These are phyloP conservation scores for Shiraia sp. DNA, from an alignment of 2,329 filamentous ascomycete genomes.

Conservation along the genomic window DNA sequence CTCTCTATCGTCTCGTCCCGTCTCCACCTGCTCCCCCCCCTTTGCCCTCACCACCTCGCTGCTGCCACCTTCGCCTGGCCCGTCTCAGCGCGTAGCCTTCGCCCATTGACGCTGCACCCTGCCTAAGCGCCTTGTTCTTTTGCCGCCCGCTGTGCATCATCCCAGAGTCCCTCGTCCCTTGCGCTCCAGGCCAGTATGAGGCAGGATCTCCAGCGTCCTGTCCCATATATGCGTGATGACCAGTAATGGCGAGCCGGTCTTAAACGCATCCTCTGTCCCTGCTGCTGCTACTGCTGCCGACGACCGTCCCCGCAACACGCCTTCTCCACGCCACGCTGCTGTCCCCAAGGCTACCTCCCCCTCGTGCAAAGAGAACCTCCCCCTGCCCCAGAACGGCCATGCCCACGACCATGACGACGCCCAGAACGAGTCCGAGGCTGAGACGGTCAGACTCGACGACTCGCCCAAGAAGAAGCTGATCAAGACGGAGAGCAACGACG, in stretches of 20 bases:
- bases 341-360: slow-evolving; percentile 23
- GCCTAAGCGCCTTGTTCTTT: slow-evolving; percentile 27
- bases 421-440: slow-evolving; percentile 53
- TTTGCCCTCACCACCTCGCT: slow-evolving; percentile 14
- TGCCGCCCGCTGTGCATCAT: slow-evolving; percentile 13
- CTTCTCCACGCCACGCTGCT: slow-evolving; percentile 9
- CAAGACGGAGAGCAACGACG: slow-evolving; percentile 45
- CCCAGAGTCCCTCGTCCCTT: slow-evolving; percentile 20
- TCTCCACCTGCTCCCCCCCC: slow-evolving; percentile 10
- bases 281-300: slow-evolving; percentile 12
- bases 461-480: slow-evolving; percentile 45
- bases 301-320: slow-evolving; percentile 17
- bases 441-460: slow-evolving; percentile 53
- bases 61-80: too few species aligned
- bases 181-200: slow-evolving; percentile 43
- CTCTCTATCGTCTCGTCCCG: too few species aligned
- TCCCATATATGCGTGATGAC: slow-evolving; percentile 45
- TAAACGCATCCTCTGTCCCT: slow-evolving; percentile 32
- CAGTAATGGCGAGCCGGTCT: slow-evolving; percentile 43
- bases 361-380: slow-evolving; percentile 17
- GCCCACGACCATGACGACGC: slow-evolving; percentile 35
- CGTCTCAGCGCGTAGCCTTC: slow-evolving; percentile 1
- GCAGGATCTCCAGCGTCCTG: slow-evolving; percentile 44
- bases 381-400: slow-evolving; percentile 29
- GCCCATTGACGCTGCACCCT: slow-evolving; percentile 1